Evolutionary conservation across 2,329 filamentous ascomycete species (phyloP), one percentile per base, ranked within the genome.

Genomic region (Waltergamsia citrina): DNA sequence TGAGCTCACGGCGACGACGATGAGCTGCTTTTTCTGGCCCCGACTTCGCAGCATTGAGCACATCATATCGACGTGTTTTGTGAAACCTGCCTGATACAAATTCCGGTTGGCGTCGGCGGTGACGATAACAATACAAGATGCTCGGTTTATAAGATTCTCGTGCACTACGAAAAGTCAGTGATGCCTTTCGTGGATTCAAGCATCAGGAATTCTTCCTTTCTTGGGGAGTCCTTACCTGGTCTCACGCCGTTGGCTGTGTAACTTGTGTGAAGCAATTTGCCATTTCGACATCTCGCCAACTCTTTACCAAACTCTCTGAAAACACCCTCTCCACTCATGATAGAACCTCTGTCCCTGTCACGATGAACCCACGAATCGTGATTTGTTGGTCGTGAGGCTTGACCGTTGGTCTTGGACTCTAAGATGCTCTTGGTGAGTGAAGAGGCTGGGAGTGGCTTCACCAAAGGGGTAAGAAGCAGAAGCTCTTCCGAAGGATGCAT

Each of bases 31-130:
- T 54, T 92, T 85, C 50, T 87, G 83, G 3, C 83, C 83, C 11
- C 73, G 74, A 6, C 80, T 77, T 6, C 78, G 75, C 37, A 86
- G 71, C 74, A 87, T 82, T 16, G 84, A 85, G 59, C 88, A 95
- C 59, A 95, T 90, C 81, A 94, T 92, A 10, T 88, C 82, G 7
- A 95, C 85, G 44, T 96, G 90, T 53, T 95, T 96, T 3, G 90
- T 90, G 52, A 96, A 96, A 1, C 87, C 87, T 33, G 86, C 78
- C 54, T 96, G 90, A 51, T 95, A 96, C 11, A 94, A 63, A 50
- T 96, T 95, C 26, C 88, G 74, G 51, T 94, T 94, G 1, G 88
- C 88, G 59, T 96, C 90, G 8, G 90, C 90, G 0, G 90, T 95
- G 21, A 95, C 74, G 33, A 95, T 80, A 41, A 96, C 82, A 41